Evolutionary conservation across 441 rosid species (phyloP), one percentile per base, ranked within the genome.

Genomic region (Bocquillonia castaneifolia): DNA sequence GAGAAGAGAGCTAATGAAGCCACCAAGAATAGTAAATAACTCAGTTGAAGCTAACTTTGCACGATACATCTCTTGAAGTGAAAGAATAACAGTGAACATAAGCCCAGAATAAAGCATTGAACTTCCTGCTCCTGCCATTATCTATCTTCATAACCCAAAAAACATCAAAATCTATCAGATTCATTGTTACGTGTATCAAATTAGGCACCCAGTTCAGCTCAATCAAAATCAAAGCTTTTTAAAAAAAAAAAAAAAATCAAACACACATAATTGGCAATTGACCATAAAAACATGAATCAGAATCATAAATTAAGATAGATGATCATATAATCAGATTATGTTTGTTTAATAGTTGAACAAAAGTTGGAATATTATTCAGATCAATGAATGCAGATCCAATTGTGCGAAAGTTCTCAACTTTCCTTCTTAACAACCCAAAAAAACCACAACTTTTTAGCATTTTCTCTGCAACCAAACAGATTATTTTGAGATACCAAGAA

Each of bases 11-110:
- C 92, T 92, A 66, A 78, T 80, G 82, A 88, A 85, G 53, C 98
- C 98, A 51, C 97, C 92, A 10, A 92, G 85, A 37, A 92, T 87
- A 15, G 93, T 90, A 73, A 88, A 85, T 13, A 82, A 70, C 81
- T 92, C 90, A 0, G 93, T 77, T 9, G 97, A 90, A 5, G 88
- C 98, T 75, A 88, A 72, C 79, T 86, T 84, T 34, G 74, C 89
- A 31, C 93, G 75, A 78, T 87, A 84, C 81, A 92, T 85, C 74
- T 82, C 83, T 79, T 83, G 88, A 53, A 86, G 84, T 10, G 93
- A 92, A 26, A 90, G 88, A 64, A 90, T 81, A 54, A 90, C 85
- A 14, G 74, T 77, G 70, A 88, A 87, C 59, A 82, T 64, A 58
- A 87, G 82, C 67, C 85, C 69, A 18, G 96, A 85, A 59, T 83